These are phyloP conservation scores for Effrenium voratum DNA, from an alignment of 73 alveolate species.

Conservation along the genomic window DNA sequence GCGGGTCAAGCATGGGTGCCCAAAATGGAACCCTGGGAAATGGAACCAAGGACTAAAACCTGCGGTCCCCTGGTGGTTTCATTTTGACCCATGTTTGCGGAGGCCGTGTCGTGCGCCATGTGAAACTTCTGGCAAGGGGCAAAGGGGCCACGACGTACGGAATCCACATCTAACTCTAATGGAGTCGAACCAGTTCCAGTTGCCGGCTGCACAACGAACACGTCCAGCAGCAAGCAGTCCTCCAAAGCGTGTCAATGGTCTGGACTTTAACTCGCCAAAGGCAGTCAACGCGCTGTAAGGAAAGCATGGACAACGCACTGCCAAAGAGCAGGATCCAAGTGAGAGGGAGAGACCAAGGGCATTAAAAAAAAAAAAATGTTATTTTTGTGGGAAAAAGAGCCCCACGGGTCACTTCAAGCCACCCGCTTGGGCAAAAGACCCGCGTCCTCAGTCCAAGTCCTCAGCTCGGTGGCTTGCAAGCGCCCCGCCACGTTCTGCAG, in stretches of 20 bases:
- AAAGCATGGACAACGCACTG: too few relatives aligned
- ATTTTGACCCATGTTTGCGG: background rate
- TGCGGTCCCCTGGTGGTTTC: background rate
- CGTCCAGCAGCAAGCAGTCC: constrained; percentile 55
- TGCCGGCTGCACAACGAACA: background rate
- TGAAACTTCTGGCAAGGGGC: background rate
- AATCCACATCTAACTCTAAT: background rate
- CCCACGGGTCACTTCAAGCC: too few relatives aligned
- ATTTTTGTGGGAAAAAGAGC: too few relatives aligned
- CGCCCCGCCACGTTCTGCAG: background rate
- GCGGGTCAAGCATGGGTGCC: background rate
- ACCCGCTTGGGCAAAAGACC: too few relatives aligned
- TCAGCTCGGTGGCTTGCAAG: too few relatives aligned
- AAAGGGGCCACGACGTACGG: background rate
- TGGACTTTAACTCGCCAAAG: background rate
- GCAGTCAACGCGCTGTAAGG: background rate
- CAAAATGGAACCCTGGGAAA: background rate
- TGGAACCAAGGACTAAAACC: background rate
- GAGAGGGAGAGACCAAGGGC: too few relatives aligned
- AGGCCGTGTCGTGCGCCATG: background rate
- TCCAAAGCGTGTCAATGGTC: background rate
- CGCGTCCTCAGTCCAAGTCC: too few relatives aligned
- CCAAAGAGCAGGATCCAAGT: too few relatives aligned
- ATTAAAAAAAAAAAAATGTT: too few relatives aligned
- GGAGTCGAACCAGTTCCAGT: background rate